Evolutionary conservation across 805 yeast genomes (phyloP).

Genomic region (Lachancea fermentati): DNA sequence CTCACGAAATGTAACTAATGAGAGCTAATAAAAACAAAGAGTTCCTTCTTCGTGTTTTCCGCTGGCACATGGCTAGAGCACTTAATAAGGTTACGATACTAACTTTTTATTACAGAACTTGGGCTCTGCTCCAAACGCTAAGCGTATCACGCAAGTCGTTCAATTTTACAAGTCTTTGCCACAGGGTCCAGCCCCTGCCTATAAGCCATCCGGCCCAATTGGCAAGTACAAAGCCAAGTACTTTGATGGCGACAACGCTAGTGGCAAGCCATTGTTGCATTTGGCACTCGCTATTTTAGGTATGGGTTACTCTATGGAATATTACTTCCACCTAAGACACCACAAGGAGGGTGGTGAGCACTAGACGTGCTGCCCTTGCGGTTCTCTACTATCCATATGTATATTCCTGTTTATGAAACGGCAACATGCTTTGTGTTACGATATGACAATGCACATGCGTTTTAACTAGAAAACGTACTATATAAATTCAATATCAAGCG

Average conservation of each 20-base stretch:
- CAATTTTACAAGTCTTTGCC: slow-evolving; percentile 94
- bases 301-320: slow-evolving; percentile 87
- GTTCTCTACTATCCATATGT: not conserved
- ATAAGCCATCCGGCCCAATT: slow-evolving; percentile 60
- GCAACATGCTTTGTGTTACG: not conserved
- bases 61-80: no score
- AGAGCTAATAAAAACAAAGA: no score
- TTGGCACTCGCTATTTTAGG: slow-evolving; percentile 60
- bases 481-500: not conserved
- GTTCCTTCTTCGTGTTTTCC: no score
- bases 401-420: slow-evolving; percentile 1
- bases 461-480: not conserved
- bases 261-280: slow-evolving; percentile 80
- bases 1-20: no score
- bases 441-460: not conserved
- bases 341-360: slow-evolving; percentile 47
- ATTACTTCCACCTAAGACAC: slow-evolving; percentile 80
- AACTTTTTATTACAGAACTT: slow-evolving; percentile 55
- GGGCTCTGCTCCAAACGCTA: slow-evolving; percentile 93
- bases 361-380: slow-evolving; percentile 6
- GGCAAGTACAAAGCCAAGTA: slow-evolving; percentile 81
- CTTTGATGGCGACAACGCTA: slow-evolving; percentile 77
- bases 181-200: slow-evolving; percentile 80
- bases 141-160: slow-evolving; percentile 93
- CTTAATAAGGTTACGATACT: no score